phyloP scores from a whole-genome alignment of 2,329 filamentous ascomycete genomes.

The Dactylellina leptospora region DNA sequence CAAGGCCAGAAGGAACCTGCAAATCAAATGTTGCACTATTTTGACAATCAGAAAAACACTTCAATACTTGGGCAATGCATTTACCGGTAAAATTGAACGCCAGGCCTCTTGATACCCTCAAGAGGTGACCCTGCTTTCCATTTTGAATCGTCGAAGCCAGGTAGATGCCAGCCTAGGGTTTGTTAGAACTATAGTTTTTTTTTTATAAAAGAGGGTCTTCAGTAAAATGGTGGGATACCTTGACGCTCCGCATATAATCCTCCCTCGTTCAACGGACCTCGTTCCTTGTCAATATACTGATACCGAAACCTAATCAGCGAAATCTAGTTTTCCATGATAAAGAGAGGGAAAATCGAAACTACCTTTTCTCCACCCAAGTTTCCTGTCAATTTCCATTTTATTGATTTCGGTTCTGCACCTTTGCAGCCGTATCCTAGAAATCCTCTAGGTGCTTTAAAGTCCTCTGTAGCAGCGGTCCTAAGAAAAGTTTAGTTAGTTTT shows the following conservation, averaged over 20 bases:
- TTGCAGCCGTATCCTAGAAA: constrained; percentile 70
- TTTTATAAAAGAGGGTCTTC: too few species aligned
- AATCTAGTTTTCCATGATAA: not conserved
- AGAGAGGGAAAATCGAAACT: not conserved
- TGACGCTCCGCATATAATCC: constrained; percentile 68
- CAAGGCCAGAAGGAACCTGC: constrained; percentile 67
- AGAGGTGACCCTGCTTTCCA: constrained; percentile 63
- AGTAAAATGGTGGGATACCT: constrained; percentile 11
- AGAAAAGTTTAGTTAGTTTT: not conserved
- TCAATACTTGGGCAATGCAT: constrained; percentile 53
- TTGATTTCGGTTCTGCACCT: constrained; percentile 62
- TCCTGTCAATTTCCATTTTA: constrained; percentile 73
- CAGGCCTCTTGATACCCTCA: constrained; percentile 59
- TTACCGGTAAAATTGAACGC: constrained; percentile 69
- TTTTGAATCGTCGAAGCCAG: constrained; percentile 63
- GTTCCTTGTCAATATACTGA: constrained; percentile 67
- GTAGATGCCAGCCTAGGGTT: constrained; percentile 67
- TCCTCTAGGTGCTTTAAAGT: constrained; percentile 67
- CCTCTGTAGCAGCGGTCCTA: constrained; percentile 66
- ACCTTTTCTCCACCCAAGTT: constrained; percentile 71
- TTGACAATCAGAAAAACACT: not conserved
- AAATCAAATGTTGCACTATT: constrained; percentile 65
- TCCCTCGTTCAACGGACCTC: constrained; percentile 74
- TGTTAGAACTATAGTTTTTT: not conserved
- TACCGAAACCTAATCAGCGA: not conserved